Base-by-base conservation (phyloP, 139 green algal species). In the Tetratostichococcus sp. region DNA sequence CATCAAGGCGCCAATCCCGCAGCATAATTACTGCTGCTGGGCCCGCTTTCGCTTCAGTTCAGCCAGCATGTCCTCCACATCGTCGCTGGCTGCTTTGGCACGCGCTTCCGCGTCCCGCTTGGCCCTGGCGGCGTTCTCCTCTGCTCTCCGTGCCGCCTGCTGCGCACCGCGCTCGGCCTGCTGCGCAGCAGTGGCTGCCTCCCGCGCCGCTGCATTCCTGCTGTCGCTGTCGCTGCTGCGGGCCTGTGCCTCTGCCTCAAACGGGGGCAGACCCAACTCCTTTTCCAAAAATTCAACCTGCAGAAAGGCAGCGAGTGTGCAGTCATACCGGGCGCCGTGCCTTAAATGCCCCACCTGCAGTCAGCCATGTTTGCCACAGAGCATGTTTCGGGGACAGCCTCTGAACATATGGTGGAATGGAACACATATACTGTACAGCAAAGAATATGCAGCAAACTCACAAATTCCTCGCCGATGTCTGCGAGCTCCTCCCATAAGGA, bases 381-480 rank as follows among this genome's bases (percentile, higher is more conserved):
- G n/a, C n/a, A n/a, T n/a, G n/a, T n/a, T n/a, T n/a, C n/a, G n/a
- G n/a, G n/a, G n/a, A n/a, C n/a, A n/a, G n/a, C n/a, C n/a, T n/a
- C n/a, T n/a, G n/a, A n/a, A n/a, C n/a, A n/a, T n/a, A n/a, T 50
- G 39, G 8, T 50, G 39, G 39, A 50, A 14, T 22, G 39, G 8
- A 8, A 50, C 39, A 50, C 39, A 50, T 50, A 14, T n/a, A n/a
- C n/a, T n/a, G n/a, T n/a, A n/a, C n/a, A n/a, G 14, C 14, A 14
- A 22, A 50, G 8, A 8, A 14, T 8, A 50, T 50, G 39, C 39
- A 50, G 39, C 39, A 50, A 14, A 11, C 39, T 50, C 39, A 91
- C 69, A 67, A 91, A 83, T 68, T 91, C 87, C 73, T 89, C 85
- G 16, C 87, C 87, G 8, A 91, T 73, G 77, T 84, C 85, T 8